phyloP scores from a whole-genome alignment of 345 rosid species.

The Eucalyptus polybractea region DNA sequence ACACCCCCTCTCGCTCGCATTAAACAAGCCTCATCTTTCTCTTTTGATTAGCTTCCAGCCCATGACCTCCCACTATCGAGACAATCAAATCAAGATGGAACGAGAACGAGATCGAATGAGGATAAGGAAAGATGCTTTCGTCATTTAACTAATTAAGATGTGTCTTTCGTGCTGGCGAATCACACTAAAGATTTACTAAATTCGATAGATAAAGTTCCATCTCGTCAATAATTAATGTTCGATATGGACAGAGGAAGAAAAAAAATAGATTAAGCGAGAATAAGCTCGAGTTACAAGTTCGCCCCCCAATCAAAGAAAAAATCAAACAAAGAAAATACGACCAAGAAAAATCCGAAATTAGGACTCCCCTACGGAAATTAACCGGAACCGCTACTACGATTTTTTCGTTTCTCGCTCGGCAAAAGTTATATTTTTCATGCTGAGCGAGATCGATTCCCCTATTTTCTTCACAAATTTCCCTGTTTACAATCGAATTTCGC shows the following conservation, averaged over 20 bases:
- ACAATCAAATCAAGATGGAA: not conserved
- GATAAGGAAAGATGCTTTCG: not conserved
- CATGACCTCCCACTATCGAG: not conserved
- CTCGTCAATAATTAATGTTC: not conserved
- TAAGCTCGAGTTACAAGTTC: not conserved
- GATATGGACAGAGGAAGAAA: not conserved
- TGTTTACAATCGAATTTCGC: not conserved
- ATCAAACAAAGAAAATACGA: not conserved
- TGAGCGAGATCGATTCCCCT: not conserved
- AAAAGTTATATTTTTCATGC: not conserved
- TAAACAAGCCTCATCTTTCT: not conserved
- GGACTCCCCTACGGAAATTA: not conserved
- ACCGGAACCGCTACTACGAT: not conserved
- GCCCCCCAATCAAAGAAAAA: not conserved
- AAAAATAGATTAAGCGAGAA: not conserved
- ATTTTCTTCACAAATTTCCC: not conserved
- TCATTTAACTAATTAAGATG: not conserved
- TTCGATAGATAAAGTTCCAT: not conserved
- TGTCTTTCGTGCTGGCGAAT: not conserved
- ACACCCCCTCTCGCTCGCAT: not conserved
- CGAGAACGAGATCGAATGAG: not conserved
- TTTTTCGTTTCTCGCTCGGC: not conserved
- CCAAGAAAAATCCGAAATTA: not conserved
- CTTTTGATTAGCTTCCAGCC: not conserved
- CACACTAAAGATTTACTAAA: fast-evolving